Conservation (phyloP, 164 flowering plant genomes). For the Vitis labrusca region DNA sequence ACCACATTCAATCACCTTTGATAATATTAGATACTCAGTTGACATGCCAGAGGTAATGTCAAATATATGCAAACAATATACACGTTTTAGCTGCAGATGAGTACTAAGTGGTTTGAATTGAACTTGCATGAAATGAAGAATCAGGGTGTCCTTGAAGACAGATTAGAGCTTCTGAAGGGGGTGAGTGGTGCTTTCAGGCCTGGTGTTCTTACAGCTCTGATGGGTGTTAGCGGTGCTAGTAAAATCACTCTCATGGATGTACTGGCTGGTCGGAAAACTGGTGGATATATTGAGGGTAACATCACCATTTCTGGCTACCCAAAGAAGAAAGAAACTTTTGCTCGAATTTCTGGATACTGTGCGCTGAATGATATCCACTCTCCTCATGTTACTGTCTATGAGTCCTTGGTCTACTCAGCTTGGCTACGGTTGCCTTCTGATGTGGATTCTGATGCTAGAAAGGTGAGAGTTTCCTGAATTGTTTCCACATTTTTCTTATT, state of each 20-base stretch:
- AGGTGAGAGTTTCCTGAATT: conserved; percentile 20
- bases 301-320: conserved; percentile 59
- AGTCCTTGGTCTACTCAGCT: conserved; percentile 59
- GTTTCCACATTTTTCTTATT: no score
- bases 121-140: conserved; percentile 53
- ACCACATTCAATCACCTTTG: conserved; percentile 46
- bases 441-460: conserved; percentile 31
- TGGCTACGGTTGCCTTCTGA: conserved; percentile 59
- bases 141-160: conserved; percentile 51
- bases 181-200: conserved; percentile 75
- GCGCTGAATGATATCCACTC: conserved; percentile 65
- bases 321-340: conserved; percentile 63
- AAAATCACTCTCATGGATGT: conserved; percentile 74
- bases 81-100: not conserved
- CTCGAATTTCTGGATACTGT: conserved; percentile 60
- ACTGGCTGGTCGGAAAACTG: conserved; percentile 62
- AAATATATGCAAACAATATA: not conserved
- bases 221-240: conserved; percentile 79
- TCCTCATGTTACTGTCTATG: conserved; percentile 60
- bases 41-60: conserved; percentile 56
- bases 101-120: not conserved
- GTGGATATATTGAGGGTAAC: conserved; percentile 55
- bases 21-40: conserved; percentile 41
- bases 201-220: conserved; percentile 67
- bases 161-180: conserved; percentile 47